phyloP scores from a whole-genome alignment of 2,329 filamentous ascomycete species.

The Aspergillus puulaauensis region DNA sequence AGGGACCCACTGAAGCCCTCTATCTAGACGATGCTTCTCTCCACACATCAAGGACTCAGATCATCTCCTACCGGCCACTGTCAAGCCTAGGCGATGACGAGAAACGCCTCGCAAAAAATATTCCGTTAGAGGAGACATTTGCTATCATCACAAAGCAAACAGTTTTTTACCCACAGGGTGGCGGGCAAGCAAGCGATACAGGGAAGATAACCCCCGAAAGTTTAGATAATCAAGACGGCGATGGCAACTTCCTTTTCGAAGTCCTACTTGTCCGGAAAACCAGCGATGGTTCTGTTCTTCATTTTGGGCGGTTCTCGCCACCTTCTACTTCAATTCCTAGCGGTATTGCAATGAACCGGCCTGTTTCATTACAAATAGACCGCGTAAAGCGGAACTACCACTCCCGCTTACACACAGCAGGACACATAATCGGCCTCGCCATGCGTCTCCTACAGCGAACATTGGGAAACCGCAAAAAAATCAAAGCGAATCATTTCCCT shows the following conservation, averaged over 20 bases:
- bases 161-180: conserved; percentile 31
- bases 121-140: conserved; percentile 15
- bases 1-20: conserved; percentile 18
- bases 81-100: conserved; percentile 21
- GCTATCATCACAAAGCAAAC: conserved; percentile 24
- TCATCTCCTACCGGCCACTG: conserved; percentile 21
- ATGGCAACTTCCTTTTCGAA: conserved; percentile 17
- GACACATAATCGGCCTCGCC: conserved; percentile 29
- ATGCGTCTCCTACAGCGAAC: conserved; percentile 24
- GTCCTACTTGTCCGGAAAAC: conserved; percentile 28
- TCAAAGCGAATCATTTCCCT: conserved; percentile 32
- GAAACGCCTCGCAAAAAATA: conserved; percentile 20
- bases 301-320: conserved; percentile 20
- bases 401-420: conserved; percentile 32
- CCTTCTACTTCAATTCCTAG: not conserved
- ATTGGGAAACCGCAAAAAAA: conserved; percentile 23
- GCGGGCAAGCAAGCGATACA: conserved; percentile 28
- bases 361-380: conserved; percentile 25
- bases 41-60: conserved; percentile 19
- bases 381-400: conserved; percentile 26
- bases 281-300: conserved; percentile 23
- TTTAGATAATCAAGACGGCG: not conserved
- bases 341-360: conserved; percentile 17
- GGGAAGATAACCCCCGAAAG: conserved; percentile 12
- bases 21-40: conserved; percentile 27